These are phyloP conservation scores for Metschnikowia drakensbergensis DNA, from an alignment of 805 yeast species.

Conservation along the genomic window DNA sequence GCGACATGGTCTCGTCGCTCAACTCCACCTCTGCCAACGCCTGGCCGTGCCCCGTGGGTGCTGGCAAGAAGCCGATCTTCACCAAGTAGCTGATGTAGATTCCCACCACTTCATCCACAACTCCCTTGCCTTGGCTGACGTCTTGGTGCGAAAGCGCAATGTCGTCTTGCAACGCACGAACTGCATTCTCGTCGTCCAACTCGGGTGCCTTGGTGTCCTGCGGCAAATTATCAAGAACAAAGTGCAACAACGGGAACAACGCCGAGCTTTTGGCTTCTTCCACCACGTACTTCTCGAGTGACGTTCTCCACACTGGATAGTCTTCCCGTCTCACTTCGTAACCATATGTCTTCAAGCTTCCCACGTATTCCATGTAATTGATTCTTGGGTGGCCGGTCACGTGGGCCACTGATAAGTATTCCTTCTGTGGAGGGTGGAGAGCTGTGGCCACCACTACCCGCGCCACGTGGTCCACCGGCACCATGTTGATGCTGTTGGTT, in stretches of 20 bases:
- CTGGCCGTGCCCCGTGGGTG: constrained; percentile 47
- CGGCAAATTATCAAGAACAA: constrained; percentile 90
- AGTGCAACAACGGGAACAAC: constrained; percentile 86
- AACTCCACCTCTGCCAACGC: constrained; percentile 56
- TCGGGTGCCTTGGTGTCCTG: constrained; percentile 93
- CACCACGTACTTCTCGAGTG: constrained; percentile 73
- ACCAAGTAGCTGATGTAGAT: constrained; percentile 76
- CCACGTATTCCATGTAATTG: constrained; percentile 69
- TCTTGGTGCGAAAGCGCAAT: constrained; percentile 62
- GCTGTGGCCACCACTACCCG: constrained; percentile 82
- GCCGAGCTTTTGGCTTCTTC: constrained; percentile 78
- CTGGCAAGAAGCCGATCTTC: constrained; percentile 73
- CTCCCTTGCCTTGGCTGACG: constrained; percentile 67
- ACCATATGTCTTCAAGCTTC: constrained; percentile 64
- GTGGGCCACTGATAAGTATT: constrained; percentile 71
- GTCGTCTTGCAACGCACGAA: constrained; percentile 61
- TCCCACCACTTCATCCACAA: constrained; percentile 63
- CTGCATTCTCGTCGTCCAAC: constrained; percentile 82
- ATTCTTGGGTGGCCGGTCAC: constrained; percentile 98
- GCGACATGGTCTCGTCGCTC: constrained; percentile 49
- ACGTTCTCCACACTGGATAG: constrained; percentile 75
- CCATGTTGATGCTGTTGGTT: constrained; percentile 86
- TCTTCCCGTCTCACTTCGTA: constrained; percentile 59
- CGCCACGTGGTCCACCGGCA: constrained; percentile 98
- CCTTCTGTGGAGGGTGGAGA: constrained; percentile 60